A percentile compares a stretch with the other conserved stretches of the same genome.
Conservation (phyloP, 192 early-diverging fungal genomes). For the Rhizophagus clarus region DNA sequence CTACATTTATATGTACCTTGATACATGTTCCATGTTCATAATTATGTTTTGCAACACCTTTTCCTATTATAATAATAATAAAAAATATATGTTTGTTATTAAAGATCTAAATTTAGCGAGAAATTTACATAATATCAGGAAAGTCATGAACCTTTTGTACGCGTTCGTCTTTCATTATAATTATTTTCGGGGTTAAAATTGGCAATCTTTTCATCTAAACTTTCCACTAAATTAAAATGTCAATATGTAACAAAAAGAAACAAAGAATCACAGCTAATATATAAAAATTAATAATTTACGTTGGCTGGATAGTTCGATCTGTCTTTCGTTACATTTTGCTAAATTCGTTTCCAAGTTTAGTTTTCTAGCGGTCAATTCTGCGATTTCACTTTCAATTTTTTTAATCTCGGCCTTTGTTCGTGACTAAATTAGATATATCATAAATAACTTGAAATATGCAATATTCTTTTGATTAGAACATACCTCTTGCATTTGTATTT, state of each 20-base stretch:
- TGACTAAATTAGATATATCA: constrained; percentile 34
- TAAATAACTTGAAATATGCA: background rate
- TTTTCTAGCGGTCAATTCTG: constrained; percentile 45
- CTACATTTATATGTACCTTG: constrained; percentile 21
- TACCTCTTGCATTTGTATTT: constrained; percentile 55
- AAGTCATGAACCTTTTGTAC: constrained; percentile 16
- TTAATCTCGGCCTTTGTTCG: constrained; percentile 46
- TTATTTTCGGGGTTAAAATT: constrained; percentile 41
- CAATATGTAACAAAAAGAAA: background rate
- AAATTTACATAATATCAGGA: constrained; percentile 6
- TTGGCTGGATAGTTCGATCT: constrained; percentile 46
- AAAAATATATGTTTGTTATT: background rate
- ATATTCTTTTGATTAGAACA: background rate
- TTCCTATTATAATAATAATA: background rate
- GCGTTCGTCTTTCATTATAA: constrained; percentile 1
- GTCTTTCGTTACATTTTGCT: constrained; percentile 48
- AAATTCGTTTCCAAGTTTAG: constrained; percentile 44
- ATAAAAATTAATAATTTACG: constrained; percentile 33
- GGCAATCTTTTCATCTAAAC: constrained; percentile 46
- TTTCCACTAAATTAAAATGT: constrained; percentile 42
- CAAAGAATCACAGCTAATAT: background rate
- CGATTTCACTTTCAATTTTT: constrained; percentile 52
- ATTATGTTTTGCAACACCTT: background rate
- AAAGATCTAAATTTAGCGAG: background rate
- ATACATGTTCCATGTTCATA: constrained; percentile 47